Evolutionary conservation across 106 monocot species (phyloP).

Genomic region (Amphibolis antarctica): DNA sequence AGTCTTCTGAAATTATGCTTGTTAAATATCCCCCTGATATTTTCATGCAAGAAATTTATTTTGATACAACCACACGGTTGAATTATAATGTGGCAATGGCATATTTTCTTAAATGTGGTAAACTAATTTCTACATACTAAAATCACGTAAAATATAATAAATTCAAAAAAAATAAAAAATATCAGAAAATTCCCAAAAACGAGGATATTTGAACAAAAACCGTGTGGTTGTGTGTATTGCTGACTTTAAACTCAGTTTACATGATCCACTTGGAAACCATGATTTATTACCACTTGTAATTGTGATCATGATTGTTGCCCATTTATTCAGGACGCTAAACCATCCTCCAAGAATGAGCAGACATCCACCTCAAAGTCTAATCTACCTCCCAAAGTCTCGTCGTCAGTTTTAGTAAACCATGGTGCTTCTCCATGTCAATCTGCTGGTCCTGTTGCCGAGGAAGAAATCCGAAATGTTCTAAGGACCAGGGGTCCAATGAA

Average conservation of each 20-base stretch:
- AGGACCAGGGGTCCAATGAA: slow-evolving; percentile 51
- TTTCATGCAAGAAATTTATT: too few relatives aligned
- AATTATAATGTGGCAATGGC: too few relatives aligned
- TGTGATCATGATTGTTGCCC: not conserved
- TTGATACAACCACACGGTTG: too few relatives aligned
- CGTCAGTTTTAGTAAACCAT: slow-evolving; percentile 21
- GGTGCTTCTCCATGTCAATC: slow-evolving; percentile 16
- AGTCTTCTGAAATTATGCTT: too few relatives aligned
- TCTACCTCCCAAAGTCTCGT: slow-evolving; percentile 21
- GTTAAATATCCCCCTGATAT: too few relatives aligned
- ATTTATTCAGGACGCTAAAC: slow-evolving; percentile 33
- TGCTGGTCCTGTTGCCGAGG: slow-evolving; percentile 64
- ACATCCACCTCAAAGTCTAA: slow-evolving; percentile 29
- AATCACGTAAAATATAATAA: too few relatives aligned
- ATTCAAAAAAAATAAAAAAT: too few relatives aligned
- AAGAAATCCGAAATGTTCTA: slow-evolving; percentile 77
- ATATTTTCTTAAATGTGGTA: too few relatives aligned
- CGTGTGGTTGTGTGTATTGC: not conserved
- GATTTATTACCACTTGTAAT: not conserved
- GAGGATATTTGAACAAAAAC: too few relatives aligned
- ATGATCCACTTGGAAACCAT: not conserved
- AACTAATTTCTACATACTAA: too few relatives aligned
- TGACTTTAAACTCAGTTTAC: not conserved
- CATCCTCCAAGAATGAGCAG: slow-evolving; percentile 49
- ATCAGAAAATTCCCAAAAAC: too few relatives aligned